Evolutionary conservation across 768 basidiomycete genomes (phyloP).

Genomic region (Harrya chromipes): DNA sequence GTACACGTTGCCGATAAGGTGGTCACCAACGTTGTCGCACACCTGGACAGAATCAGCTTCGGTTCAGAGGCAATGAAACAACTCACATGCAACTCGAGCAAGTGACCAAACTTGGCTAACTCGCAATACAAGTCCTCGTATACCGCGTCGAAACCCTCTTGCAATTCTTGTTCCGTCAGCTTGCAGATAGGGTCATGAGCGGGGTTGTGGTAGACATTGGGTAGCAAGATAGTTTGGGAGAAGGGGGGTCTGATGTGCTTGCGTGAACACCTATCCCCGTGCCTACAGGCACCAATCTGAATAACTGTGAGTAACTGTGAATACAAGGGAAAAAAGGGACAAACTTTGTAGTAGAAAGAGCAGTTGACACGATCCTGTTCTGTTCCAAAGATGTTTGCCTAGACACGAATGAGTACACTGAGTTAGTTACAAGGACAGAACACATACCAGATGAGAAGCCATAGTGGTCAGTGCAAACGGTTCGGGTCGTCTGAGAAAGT

Average conservation of each 20-base stretch:
- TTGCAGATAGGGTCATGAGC: slow-evolving; percentile 90
- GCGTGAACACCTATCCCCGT: slow-evolving; percentile 96
- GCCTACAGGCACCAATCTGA: slow-evolving; percentile 96
- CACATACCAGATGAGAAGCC: slow-evolving; percentile 74
- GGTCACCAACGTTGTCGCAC: slow-evolving; percentile 99
- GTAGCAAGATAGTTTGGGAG: slow-evolving; percentile 93
- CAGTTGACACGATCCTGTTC: slow-evolving; percentile 97
- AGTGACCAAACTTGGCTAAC: slow-evolving; percentile 90
- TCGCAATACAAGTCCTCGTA: slow-evolving; percentile 96
- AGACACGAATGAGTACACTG: slow-evolving; percentile 2
- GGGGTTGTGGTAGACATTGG: slow-evolving; percentile 98
- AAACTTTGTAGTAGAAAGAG: slow-evolving; percentile 96
- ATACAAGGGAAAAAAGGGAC: slow-evolving; percentile 17
- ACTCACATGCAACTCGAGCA: slow-evolving; percentile 91
- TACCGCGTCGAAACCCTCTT: slow-evolving; percentile 91
- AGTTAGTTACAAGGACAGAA: not conserved
- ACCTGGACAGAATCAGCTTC: slow-evolving; percentile 45
- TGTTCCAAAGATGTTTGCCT: slow-evolving; percentile 96
- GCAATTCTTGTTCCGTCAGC: slow-evolving; percentile 80
- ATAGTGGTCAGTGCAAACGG: slow-evolving; percentile 23
- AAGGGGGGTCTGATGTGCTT: slow-evolving; percentile 98
- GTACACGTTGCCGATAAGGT: slow-evolving; percentile 96
- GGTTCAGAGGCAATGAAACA: not conserved
- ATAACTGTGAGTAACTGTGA: slow-evolving; percentile 6
- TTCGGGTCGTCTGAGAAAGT: slow-evolving; percentile 4